A percentile compares a stretch with the other conserved stretches of the same genome.
Evolutionary conservation across 345 rosid species (phyloP).

Genomic region (Brassica juncea): DNA sequence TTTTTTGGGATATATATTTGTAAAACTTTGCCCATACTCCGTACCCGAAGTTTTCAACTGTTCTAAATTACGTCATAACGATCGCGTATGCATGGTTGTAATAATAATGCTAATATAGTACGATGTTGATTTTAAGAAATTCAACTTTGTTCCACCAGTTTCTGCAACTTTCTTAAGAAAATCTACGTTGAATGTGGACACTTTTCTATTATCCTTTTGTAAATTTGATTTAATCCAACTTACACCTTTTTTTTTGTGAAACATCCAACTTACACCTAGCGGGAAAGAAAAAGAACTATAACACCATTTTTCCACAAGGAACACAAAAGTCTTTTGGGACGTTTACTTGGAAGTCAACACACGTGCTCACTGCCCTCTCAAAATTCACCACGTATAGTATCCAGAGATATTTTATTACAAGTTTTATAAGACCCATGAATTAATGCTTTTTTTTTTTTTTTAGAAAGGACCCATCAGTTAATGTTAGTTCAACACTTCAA

Average conservation of each 20-base stretch:
- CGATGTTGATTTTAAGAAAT: slow-evolving; percentile 7
- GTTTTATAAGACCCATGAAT: not conserved
- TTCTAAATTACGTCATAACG: not conserved
- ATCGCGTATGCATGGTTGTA: not conserved
- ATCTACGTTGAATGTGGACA: slow-evolving; percentile 3
- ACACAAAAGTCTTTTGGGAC: slow-evolving; percentile 28
- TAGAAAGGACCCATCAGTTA: not conserved
- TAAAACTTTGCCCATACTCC: not conserved
- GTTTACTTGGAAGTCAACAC: slow-evolving; percentile 41
- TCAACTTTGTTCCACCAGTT: slow-evolving; percentile 11
- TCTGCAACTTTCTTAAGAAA: not conserved
- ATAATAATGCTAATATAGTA: not conserved
- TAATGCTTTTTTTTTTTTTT: not conserved
- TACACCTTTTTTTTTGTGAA: too few species aligned
- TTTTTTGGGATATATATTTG: not conserved
- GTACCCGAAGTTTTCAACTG: not conserved
- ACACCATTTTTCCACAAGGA: slow-evolving; percentile 6
- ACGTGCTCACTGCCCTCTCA: slow-evolving; percentile 17
- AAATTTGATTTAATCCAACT: not conserved
- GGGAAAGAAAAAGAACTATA: not conserved
- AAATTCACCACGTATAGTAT: slow-evolving; percentile 9
- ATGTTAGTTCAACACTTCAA: not conserved
- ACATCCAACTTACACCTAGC: not conserved
- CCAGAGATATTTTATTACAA: not conserved
- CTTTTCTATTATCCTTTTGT: not conserved